Base-by-base conservation (phyloP, 352 stramenopile species). In the Aphanomyces invadans region DNA sequence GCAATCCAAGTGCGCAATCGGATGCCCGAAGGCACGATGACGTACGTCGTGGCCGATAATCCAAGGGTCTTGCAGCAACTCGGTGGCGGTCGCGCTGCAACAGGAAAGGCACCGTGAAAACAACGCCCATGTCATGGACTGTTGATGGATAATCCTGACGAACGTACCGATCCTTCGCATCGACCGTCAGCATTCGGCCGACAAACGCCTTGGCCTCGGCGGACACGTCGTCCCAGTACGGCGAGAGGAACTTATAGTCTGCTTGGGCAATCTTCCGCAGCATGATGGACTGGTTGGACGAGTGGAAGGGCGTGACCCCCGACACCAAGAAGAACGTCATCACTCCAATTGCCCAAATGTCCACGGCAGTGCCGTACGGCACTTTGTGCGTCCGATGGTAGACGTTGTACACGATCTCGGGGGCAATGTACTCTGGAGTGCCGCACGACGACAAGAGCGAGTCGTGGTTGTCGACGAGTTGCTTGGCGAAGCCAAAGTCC, bases 401-500 rank as follows among this genome's bases (percentile, higher is more conserved):
- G 49, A 57, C 49, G 10, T 90, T 84, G 73, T 88, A 74, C 45
- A 93, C 73, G 52, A 95, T 90, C 74, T 95, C 85, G 0, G 87
- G 87, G 0, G 87, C 87, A 0, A 94, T 78, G 61, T 95, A 95
- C 11, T 79, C 81, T 0, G 79, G 79, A 33, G 85, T 93, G 31
- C 85, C 85, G 55, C 82, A 91, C 3, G 79, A 79, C 5, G 81
- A 89, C 19, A 74, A 77, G 0, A 93, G 64, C 11, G 63, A 54
- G 23, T 86, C 73, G 52, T 59, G 59, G 76, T 74, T 76, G 32
- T 87, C 81, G 0, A 64, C 76, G 2, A 89, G 77, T 3, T 90
- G 82, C 70, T 96, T 95, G 17, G 91, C 90, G 68, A 97, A 97
- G 2, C 90, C 90, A 77, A 97, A 97, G 74, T 97, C 90, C 0